Evolutionary conservation across 108 stramenopile genomes (phyloP).

Genomic region (Nannochloropsis oceanica): DNA sequence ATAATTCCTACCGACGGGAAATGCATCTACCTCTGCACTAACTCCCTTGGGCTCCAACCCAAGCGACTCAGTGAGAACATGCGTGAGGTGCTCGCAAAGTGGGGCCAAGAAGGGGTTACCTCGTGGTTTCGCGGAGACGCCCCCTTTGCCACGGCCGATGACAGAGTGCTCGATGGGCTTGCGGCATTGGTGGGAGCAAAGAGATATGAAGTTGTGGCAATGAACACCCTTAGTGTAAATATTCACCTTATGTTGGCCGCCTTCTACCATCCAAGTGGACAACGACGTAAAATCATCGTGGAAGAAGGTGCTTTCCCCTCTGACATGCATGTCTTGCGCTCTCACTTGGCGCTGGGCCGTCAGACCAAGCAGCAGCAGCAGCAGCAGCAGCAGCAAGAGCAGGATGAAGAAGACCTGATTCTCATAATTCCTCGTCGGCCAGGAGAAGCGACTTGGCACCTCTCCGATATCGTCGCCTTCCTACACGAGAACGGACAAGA

Average conservation of each 20-base stretch:
- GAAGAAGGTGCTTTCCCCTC: constrained; percentile 35
- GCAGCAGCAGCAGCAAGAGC: neutral
- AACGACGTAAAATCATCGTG: constrained; percentile 24
- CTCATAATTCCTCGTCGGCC: neutral
- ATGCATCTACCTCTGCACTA: constrained; percentile 26
- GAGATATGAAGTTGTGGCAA: constrained; percentile 21
- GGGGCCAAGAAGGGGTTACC: constrained; percentile 28
- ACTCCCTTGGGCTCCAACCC: constrained; percentile 37
- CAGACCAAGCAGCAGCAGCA: neutral
- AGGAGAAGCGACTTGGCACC: neutral
- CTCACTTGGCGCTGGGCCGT: neutral
- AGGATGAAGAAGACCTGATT: neutral
- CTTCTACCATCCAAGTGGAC: constrained; percentile 25
- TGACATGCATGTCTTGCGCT: constrained; percentile 27
- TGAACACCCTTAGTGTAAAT: constrained; percentile 37
- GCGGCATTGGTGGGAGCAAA: constrained; percentile 35
- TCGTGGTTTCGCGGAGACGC: constrained; percentile 14
- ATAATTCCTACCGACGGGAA: neutral
- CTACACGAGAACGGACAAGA: neutral
- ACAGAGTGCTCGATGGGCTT: neutral
- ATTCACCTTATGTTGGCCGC: constrained; percentile 32
- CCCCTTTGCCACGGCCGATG: constrained; percentile 29
- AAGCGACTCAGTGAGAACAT: neutral
- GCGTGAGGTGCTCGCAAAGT: constrained; percentile 14
- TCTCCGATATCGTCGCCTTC: constrained; percentile 9